Evolutionary conservation across 371 early-diverging fungal genomes (phyloP).

Genomic region (Choanephora cucurbitarum): DNA sequence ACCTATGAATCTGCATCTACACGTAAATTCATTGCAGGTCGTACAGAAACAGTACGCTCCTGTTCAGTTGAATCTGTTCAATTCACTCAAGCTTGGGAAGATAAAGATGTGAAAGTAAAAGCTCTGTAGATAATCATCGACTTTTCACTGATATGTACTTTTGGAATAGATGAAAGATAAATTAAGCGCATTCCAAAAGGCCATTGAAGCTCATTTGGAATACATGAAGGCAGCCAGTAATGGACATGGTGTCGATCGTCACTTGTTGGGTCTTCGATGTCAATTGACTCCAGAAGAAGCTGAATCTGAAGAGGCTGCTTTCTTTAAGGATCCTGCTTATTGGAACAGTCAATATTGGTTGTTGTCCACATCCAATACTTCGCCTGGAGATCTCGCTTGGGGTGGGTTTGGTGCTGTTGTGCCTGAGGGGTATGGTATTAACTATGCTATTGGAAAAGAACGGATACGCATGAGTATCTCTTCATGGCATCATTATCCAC

Average conservation of each 20-base stretch:
- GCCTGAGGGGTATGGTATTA: constrained; percentile 88
- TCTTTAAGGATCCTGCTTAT: constrained; percentile 78
- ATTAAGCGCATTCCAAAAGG: constrained; percentile 58
- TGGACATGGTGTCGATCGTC: constrained; percentile 87
- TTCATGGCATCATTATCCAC: constrained; percentile 51
- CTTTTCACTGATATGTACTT: background rate
- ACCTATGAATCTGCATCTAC: constrained; percentile 90
- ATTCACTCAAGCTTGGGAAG: constrained; percentile 72
- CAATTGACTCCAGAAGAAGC: constrained; percentile 79
- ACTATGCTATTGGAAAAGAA: constrained; percentile 86
- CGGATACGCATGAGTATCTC: constrained; percentile 81
- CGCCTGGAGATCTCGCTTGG: constrained; percentile 72
- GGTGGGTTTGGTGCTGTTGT: constrained; percentile 80
- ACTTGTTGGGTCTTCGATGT: constrained; percentile 79
- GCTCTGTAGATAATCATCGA: background rate
- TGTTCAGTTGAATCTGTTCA: constrained; percentile 64
- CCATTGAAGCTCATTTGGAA: constrained; percentile 66
- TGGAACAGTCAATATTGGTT: constrained; percentile 66
- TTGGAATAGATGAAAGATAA: constrained; percentile 62
- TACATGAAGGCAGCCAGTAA: constrained; percentile 68
- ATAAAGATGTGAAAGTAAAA: constrained; percentile 46
- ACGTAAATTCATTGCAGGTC: constrained; percentile 77
- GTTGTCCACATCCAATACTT: constrained; percentile 84
- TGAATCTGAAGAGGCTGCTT: constrained; percentile 49
- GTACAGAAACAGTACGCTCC: constrained; percentile 86